Conservation (phyloP, 2,329 filamentous ascomycete genomes). For the Cytospora leucostoma region DNA sequence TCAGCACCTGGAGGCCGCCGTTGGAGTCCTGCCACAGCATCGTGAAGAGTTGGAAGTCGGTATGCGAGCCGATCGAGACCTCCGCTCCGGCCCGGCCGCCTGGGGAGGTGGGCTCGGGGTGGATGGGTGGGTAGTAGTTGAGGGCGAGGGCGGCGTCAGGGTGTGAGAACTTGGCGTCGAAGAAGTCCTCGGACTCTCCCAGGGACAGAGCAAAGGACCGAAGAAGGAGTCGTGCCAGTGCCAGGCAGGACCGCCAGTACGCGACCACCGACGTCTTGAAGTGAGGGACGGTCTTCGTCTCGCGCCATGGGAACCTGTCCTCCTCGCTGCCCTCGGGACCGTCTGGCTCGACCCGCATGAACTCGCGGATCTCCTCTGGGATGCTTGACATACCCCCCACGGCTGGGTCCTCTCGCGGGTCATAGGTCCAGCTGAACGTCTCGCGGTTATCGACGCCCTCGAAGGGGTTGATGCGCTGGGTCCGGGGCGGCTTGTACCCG, state of each 20-base stretch:
- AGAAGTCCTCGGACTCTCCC: conserved; percentile 54
- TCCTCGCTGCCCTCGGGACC: background rate
- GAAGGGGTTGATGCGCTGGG: conserved; percentile 50
- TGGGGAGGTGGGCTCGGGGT: conserved; percentile 7
- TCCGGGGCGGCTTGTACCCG: conserved; percentile 48
- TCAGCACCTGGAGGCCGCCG: conserved; percentile 48
- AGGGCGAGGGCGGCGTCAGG: conserved; percentile 49
- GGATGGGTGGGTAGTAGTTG: conserved; percentile 43
- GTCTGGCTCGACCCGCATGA: conserved; percentile 45
- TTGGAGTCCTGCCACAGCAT: conserved; percentile 47
- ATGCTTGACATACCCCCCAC: conserved; percentile 43
- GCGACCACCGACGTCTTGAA: conserved; percentile 50
- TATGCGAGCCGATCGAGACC: conserved; percentile 52
- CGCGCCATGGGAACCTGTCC: conserved; percentile 50
- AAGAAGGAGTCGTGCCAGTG: conserved; percentile 52
- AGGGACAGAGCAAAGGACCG: conserved; percentile 57
- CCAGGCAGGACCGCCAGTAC: conserved; percentile 53
- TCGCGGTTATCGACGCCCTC: conserved; percentile 55
- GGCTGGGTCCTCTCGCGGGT: conserved; percentile 53
- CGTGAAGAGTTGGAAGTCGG: conserved; percentile 55
- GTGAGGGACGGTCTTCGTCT: conserved; percentile 47
- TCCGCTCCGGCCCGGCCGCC: conserved; percentile 32
- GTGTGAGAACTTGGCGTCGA: conserved; percentile 54
- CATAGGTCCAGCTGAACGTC: conserved; percentile 54
- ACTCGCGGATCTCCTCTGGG: conserved; percentile 44